Evolutionary conservation across 768 basidiomycete genomes (phyloP), one percentile per base, ranked within the genome.

Genomic region (Hericium rajendrae): DNA sequence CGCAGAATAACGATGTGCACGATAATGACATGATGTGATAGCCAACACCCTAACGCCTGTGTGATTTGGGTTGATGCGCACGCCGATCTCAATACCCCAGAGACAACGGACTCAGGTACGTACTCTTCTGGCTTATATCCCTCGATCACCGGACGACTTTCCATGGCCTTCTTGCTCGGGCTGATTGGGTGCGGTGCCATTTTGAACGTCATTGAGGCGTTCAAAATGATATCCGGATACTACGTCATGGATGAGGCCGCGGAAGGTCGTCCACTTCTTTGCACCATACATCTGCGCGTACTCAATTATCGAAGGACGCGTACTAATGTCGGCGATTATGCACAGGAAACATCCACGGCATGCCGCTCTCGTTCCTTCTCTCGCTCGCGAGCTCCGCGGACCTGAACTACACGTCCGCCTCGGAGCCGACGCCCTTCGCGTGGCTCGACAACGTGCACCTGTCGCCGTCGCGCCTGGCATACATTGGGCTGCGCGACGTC

Each of bases 11-110:
- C 43, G 43, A 46, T 46, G n/a, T 16, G 8, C 6, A 46, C 2
- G n/a, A n/a, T n/a, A 15, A 9, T 43, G 20, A 41, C 49, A 28
- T 18, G 3, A 32, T 10, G 6, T 32, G 8, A 15, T 24, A 91
- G 90, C 57, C 74, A 77, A 49, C 78, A 90, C 66, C 85, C 88
- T 12, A 81, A 91, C 28, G 84, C 89, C 22, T 90, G 91, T 68
- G 85, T 99, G 38, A 75, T 99, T 59, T 98, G 97, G 97, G 76
- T 98, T 58, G 97, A 99, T 68, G 97, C 97, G 2, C 97, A 97
- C 65, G 88, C 93, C 18, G 97, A 98, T 69, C 92, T 99, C 74
- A 97, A 99, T 71, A 97, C 94, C 6, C 73, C 79, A 11, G 82
- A 86, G 56, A 83, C 89, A 15, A 94, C 94, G 18, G 85, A 74